These are phyloP conservation scores for Xylariaceae sp. DNA, from an alignment of 2,329 filamentous ascomycete species.

Conservation along the genomic window DNA sequence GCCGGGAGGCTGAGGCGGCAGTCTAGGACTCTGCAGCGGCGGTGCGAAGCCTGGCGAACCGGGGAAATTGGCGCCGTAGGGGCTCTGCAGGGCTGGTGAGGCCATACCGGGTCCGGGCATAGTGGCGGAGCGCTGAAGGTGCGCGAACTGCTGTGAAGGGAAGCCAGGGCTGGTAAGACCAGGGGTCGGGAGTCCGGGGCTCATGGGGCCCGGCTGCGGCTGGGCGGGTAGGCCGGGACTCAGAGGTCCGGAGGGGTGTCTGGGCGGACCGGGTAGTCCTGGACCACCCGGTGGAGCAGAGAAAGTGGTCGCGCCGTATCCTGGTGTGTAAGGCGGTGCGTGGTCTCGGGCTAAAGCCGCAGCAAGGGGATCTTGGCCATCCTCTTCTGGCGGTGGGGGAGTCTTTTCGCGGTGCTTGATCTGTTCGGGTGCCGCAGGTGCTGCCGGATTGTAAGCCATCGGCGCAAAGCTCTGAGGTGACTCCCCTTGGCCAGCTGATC, in stretches of 20 bases:
- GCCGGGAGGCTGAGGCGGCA: slow-evolving; percentile 41
- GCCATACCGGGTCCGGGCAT: slow-evolving; percentile 39
- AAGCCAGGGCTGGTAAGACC: slow-evolving; percentile 39
- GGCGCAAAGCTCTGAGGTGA: slow-evolving; percentile 49
- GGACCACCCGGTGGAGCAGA: slow-evolving; percentile 34
- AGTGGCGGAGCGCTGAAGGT: slow-evolving; percentile 43
- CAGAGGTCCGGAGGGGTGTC: slow-evolving; percentile 11
- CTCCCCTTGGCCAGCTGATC: slow-evolving; percentile 24
- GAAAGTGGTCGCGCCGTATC: slow-evolving; percentile 39
- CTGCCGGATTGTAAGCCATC: slow-evolving; percentile 75
- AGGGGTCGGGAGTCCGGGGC: slow-evolving; percentile 16
- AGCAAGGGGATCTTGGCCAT: slow-evolving; percentile 52
- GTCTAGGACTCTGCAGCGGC: slow-evolving; percentile 30
- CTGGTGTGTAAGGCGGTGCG: slow-evolving; percentile 46
- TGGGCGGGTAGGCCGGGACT: slow-evolving; percentile 23
- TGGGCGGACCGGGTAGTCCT: slow-evolving; percentile 35
- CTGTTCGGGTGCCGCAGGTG: slow-evolving; percentile 68
- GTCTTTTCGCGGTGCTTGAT: slow-evolving; percentile 75
- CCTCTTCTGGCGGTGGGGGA: slow-evolving; percentile 68
- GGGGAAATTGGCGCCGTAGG: slow-evolving; percentile 43
- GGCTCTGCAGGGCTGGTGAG: slow-evolving; percentile 36
- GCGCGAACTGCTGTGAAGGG: slow-evolving; percentile 37
- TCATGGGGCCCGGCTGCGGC: neutral
- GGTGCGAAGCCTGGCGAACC: slow-evolving; percentile 40
- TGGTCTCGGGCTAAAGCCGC: slow-evolving; percentile 56